Evolutionary conservation across 345 rosid species (phyloP).

Genomic region (Sonneratia alba): DNA sequence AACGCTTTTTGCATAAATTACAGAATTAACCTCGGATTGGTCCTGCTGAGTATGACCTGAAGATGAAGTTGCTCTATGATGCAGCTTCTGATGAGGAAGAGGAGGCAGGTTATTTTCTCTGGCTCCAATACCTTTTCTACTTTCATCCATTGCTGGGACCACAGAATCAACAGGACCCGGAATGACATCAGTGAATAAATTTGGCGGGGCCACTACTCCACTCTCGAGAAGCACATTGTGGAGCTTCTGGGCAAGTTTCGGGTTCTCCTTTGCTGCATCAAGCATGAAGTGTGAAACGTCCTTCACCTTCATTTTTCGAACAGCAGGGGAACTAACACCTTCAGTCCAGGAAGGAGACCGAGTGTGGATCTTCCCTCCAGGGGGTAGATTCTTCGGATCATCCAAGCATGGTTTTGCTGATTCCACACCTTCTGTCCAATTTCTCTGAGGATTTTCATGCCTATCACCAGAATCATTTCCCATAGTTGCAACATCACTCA

Average conservation of each 20-base stretch:
- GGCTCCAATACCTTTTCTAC: conserved; percentile 23
- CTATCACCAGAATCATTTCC: background rate
- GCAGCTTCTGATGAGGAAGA: conserved; percentile 29
- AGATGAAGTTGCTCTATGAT: background rate
- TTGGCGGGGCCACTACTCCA: conserved; percentile 82
- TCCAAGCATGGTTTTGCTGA: conserved; percentile 23
- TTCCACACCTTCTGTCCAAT: conserved; percentile 14
- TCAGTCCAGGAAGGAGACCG: conserved; percentile 98
- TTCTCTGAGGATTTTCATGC: background rate
- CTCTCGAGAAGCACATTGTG: conserved; percentile 91
- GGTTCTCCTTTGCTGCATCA: conserved; percentile 94
- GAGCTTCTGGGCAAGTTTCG: conserved; percentile 78
- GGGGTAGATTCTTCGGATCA: conserved; percentile 22
- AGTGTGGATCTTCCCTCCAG: conserved; percentile 35
- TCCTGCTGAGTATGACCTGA: conserved; percentile 22
- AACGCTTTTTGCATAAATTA: conserved; percentile 43
- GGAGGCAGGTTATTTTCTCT: conserved; percentile 52
- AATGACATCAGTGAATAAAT: conserved; percentile 62
- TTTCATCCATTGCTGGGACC: conserved; percentile 17
- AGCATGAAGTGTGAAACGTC: conserved; percentile 92
- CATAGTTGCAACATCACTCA: background rate
- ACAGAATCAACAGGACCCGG: conserved; percentile 28
- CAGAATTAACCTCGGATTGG: conserved; percentile 8
- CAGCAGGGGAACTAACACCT: conserved; percentile 85
- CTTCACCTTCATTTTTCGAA: conserved; percentile 78